Evolutionary conservation across 345 rosid genomes (phyloP).

Genomic region (Syzygium aqueum): DNA sequence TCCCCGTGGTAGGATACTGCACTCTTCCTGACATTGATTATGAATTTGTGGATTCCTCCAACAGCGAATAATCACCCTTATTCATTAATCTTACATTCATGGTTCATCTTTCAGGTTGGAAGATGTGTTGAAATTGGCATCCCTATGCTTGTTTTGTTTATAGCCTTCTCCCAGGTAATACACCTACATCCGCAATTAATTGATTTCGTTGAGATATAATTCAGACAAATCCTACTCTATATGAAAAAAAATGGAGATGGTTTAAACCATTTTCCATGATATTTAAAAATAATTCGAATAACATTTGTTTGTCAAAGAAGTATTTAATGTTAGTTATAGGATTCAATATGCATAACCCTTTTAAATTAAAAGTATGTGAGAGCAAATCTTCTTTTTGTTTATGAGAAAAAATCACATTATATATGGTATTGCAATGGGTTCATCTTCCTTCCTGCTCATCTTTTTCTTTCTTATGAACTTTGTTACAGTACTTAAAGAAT

Average conservation of each 20-base stretch:
- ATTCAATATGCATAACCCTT: not conserved
- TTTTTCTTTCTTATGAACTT: slow-evolving; percentile 3
- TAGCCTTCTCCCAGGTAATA: slow-evolving; percentile 75
- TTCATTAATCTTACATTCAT: not conserved
- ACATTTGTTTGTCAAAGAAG: not conserved
- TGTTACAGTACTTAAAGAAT: slow-evolving; percentile 73
- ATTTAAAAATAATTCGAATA: not conserved
- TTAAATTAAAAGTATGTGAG: not conserved
- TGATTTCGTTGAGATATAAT: not conserved
- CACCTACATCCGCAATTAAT: not conserved
- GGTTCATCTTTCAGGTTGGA: slow-evolving; percentile 45
- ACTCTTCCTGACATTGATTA: not conserved
- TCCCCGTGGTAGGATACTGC: slow-evolving; percentile 66
- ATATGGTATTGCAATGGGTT: not conserved
- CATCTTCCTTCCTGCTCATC: not conserved
- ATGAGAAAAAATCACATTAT: not conserved
- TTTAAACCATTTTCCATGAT: not conserved
- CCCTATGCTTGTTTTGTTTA: slow-evolving; percentile 82
- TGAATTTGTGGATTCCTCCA: not conserved
- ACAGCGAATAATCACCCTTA: not conserved
- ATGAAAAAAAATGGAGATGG: not conserved
- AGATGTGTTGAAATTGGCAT: slow-evolving; percentile 83
- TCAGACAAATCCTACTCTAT: not conserved
- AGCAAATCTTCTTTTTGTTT: not conserved
- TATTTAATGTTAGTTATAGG: not conserved